Evolutionary conservation across 306 rosid genomes (phyloP).

Genomic region (Fagus sylvatica): DNA sequence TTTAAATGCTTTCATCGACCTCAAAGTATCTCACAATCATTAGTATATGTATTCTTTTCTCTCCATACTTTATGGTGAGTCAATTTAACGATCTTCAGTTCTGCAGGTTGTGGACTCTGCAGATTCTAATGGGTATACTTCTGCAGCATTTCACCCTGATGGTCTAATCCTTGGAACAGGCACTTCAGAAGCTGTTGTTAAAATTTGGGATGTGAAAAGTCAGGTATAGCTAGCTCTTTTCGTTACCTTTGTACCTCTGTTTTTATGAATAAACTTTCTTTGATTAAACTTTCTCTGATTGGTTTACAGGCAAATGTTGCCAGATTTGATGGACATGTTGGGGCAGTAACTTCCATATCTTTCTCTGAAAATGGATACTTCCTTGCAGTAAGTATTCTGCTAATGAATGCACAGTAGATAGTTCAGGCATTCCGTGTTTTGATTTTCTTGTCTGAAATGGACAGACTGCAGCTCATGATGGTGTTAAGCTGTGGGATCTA

Average conservation of each 20-base stretch:
- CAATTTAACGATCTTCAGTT: conserved; percentile 18
- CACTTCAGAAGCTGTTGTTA: conserved; percentile 79
- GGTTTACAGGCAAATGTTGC: conserved; percentile 85
- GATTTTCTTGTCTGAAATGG: conserved; percentile 26
- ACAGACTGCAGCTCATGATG: conserved; percentile 96
- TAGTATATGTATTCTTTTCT: background rate
- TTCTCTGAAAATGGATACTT: conserved; percentile 97
- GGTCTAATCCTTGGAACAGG: conserved; percentile 99
- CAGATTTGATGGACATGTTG: conserved; percentile 84
- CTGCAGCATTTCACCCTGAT: conserved; percentile 99
- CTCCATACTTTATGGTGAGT: conserved; percentile 9
- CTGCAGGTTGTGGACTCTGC: conserved; percentile 75
- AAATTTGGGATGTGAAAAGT: conserved; percentile 98
- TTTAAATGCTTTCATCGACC: background rate
- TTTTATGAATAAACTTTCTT: background rate
- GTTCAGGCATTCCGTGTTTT: conserved; percentile 13
- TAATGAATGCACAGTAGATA: background rate
- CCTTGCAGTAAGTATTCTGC: conserved; percentile 77
- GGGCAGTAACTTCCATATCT: conserved; percentile 86
- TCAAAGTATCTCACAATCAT: background rate
- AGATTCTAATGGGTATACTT: conserved; percentile 79
- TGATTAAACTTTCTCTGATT: conserved; percentile 17
- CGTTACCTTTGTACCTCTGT: conserved; percentile 10
- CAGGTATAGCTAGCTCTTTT: conserved; percentile 52
- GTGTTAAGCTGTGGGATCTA: conserved; percentile 96